Conservation (phyloP, 495 filamentous ascomycete species). For the Aspergillus nidulans region DNA sequence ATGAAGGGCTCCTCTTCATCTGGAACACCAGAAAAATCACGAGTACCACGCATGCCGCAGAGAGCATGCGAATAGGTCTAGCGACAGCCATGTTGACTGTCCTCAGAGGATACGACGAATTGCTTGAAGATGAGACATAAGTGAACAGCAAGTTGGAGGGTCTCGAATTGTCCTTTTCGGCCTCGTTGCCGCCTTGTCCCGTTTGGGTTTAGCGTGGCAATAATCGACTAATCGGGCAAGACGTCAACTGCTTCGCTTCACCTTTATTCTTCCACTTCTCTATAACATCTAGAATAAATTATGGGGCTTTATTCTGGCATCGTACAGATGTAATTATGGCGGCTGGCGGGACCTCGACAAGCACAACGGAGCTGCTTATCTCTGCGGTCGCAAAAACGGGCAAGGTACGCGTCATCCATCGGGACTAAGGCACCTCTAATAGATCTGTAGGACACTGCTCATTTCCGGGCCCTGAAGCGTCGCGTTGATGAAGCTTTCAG, state of each 20-base stretch:
- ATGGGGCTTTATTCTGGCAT: neutral
- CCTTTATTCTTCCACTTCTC: neutral
- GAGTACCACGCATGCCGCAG: slow-evolving; percentile 61
- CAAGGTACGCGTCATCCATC: slow-evolving; percentile 19
- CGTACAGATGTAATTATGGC: slow-evolving; percentile 38
- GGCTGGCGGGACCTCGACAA: slow-evolving; percentile 33
- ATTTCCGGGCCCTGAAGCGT: slow-evolving; percentile 25
- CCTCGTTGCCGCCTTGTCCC: slow-evolving; percentile 24
- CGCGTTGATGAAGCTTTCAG: slow-evolving; percentile 28
- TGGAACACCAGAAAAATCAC: slow-evolving; percentile 72
- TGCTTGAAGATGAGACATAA: neutral
- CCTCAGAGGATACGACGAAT: slow-evolving; percentile 18
- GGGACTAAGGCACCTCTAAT: slow-evolving; percentile 42
- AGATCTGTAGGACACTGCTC: slow-evolving; percentile 30
- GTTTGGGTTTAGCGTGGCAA: slow-evolving; percentile 28
- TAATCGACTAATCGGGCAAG: slow-evolving; percentile 10
- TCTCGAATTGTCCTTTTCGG: slow-evolving; percentile 4
- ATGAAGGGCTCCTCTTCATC: slow-evolving; percentile 50
- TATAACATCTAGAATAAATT: neutral
- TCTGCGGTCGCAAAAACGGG: slow-evolving; percentile 24
- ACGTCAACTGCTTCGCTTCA: slow-evolving; percentile 11
- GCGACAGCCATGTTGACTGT: slow-evolving; percentile 67
- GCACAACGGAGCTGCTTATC: slow-evolving; percentile 37
- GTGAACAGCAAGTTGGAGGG: neutral
- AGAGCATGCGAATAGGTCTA: slow-evolving; percentile 75